Base-by-base conservation (phyloP, 2,329 filamentous ascomycete genomes). In the Aspergillus fijiensis region DNA sequence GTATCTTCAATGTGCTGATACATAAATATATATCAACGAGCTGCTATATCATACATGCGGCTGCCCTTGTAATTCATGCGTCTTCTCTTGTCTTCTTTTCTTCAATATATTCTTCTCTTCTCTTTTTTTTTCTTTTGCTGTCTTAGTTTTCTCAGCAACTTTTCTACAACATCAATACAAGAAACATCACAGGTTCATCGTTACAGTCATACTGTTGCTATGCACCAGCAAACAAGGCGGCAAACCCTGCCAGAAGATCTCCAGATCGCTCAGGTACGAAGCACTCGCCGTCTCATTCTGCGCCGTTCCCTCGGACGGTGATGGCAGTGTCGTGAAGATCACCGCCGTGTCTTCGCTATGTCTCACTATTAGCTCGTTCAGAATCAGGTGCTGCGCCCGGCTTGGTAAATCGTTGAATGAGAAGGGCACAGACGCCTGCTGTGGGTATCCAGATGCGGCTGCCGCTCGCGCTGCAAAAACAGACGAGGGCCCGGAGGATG, bases 201-300 rank as follows among this genome's bases (percentile, higher is more conserved):
- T 96, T 51, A 96, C 91, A 16, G 91, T 96, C 89, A 96, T 92
- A 69, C 88, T 92, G 75, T 96, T 96, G 75, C 89, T 92, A 76
- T 96, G 84, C 45, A 96, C 89, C 73, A 96, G 79, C 68, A 96
- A 74, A 50, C 87, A 86, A 1, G 92, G 91, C 29, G 91, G 91
- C 62, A 94, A 77, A 11, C 85, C 89, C 68, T 89, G 85, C 73
- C 89, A 94, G 60, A 96, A 76, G 2, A 95, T 85, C 74, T 95
- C 90, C 61, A 94, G 80, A 74, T 92, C 89, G 53, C 85, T 88
- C 51, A 96, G 79, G 74, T 95, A 96, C 63, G 84, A 84, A 59
- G 91, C 78, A 67, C 89, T 91, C 19, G 89, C 86, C 47, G 80
- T 79, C 72, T 91, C 89, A 63, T 87, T 89, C 60, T 83, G 78